A percentile compares a stretch with the other conserved stretches of the same genome.
Evolutionary conservation across 352 stramenopile genomes (phyloP).

Genomic region (Globisporangium canariense): DNA sequence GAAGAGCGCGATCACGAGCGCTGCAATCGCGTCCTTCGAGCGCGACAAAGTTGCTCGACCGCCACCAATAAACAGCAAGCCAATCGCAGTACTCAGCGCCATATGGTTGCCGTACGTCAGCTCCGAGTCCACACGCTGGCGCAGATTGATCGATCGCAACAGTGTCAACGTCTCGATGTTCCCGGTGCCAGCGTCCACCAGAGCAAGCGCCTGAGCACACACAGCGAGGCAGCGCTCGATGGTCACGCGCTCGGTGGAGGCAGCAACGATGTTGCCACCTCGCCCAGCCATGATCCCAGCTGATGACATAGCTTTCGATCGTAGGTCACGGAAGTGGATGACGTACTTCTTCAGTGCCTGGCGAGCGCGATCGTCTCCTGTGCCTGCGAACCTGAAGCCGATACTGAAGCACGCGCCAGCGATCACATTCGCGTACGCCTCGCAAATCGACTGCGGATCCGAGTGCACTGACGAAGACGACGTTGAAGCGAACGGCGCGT

Average conservation of each 20-base stretch:
- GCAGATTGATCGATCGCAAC: conserved; percentile 84
- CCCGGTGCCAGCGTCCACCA: conserved; percentile 96
- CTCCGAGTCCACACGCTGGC: conserved; percentile 70
- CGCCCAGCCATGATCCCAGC: conserved; percentile 25
- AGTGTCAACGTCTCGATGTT: conserved; percentile 92
- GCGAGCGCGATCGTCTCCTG: conserved; percentile 48
- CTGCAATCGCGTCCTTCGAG: conserved; percentile 89
- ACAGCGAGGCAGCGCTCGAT: conserved; percentile 93
- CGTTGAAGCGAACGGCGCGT: background rate
- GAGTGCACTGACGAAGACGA: conserved; percentile 24
- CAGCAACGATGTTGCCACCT: conserved; percentile 44
- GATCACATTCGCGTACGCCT: conserved; percentile 94
- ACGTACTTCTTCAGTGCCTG: conserved; percentile 65
- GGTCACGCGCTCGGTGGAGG: conserved; percentile 76
- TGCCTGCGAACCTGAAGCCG: conserved; percentile 94
- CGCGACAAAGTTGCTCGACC: conserved; percentile 91
- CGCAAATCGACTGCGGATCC: conserved; percentile 90
- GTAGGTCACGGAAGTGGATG: conserved; percentile 74
- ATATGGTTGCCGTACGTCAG: conserved; percentile 97
- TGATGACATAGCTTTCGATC: conserved; percentile 30
- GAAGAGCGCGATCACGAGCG: conserved; percentile 93
- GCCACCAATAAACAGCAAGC: conserved; percentile 95
- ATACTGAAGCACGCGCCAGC: conserved; percentile 94
- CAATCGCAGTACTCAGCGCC: conserved; percentile 92
- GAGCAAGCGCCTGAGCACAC: conserved; percentile 88